Percentiles rank a stretch among this genome's conserved stretches.
These are phyloP conservation scores for Artemisia argyi DNA, from an alignment of 129 eudicot species.

Conservation along the genomic window DNA sequence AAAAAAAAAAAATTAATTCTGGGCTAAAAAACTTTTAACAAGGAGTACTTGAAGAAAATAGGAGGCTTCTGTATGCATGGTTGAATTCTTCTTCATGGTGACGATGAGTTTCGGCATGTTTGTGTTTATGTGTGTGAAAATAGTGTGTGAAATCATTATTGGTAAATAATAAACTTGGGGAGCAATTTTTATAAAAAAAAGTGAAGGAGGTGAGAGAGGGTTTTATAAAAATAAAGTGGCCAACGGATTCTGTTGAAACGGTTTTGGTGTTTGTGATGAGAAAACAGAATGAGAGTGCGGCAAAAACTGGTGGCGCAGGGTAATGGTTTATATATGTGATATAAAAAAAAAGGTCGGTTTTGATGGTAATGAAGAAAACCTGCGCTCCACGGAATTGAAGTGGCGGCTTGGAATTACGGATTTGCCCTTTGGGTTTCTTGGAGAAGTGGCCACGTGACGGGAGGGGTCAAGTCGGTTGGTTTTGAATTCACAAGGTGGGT, in stretches of 20 bases:
- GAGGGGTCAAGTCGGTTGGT: conserved; percentile 8
- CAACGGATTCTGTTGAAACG: conserved; percentile 20
- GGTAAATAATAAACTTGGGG: neutral
- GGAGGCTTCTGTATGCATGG: too few relatives aligned
- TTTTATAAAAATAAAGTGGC: conserved; percentile 3
- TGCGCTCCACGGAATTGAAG: conserved; percentile 27
- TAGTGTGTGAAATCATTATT: too few relatives aligned
- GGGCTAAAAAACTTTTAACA: too few relatives aligned
- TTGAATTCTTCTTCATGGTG: too few relatives aligned
- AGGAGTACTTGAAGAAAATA: too few relatives aligned
- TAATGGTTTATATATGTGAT: conserved; percentile 18
- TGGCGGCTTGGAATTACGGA: neutral
- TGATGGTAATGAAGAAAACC: conserved; percentile 13
- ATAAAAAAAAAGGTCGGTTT: conserved; percentile 18
- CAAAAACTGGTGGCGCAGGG: conserved; percentile 33
- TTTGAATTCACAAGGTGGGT: neutral
- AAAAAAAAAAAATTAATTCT: too few relatives aligned
- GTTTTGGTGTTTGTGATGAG: neutral
- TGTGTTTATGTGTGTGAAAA: too few relatives aligned
- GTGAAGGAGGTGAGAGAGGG: too few relatives aligned
- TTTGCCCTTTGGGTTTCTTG: conserved; percentile 30
- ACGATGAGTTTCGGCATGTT: too few relatives aligned
- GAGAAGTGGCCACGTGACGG: conserved; percentile 17
- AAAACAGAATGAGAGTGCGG: conserved; percentile 1
- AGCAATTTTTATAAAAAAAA: neutral